A percentile compares a stretch with the other conserved stretches of the same genome.
phyloP scores from a whole-genome alignment of 2,329 filamentous ascomycete species.

The Penicillium nordicum region DNA sequence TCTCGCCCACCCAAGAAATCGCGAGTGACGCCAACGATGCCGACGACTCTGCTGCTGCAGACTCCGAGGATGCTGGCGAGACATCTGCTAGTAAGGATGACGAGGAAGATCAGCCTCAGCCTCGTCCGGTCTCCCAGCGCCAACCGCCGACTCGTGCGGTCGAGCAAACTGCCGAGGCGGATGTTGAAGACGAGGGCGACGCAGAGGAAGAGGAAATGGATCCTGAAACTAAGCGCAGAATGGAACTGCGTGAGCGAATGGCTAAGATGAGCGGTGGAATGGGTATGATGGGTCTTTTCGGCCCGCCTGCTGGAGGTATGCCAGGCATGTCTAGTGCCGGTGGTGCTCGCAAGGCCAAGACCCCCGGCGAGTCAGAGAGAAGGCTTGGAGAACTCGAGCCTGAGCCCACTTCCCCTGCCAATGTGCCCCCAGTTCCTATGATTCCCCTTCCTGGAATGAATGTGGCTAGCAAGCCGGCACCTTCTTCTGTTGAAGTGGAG shows the following conservation, averaged over 20 bases:
- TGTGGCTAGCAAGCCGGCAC: slow-evolving; percentile 45
- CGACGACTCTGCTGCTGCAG: slow-evolving; percentile 61
- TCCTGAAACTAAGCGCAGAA: slow-evolving; percentile 76
- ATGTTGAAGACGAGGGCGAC: slow-evolving; percentile 58
- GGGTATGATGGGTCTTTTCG: slow-evolving; percentile 95
- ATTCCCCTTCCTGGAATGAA: slow-evolving; percentile 69
- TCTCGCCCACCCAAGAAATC: slow-evolving; percentile 49
- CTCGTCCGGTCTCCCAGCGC: slow-evolving; percentile 17
- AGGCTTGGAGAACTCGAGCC: slow-evolving; percentile 32
- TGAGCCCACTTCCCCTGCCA: slow-evolving; percentile 29
- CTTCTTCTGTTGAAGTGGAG: slow-evolving; percentile 46
- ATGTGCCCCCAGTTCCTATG: slow-evolving; percentile 50
- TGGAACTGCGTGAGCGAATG: slow-evolving; percentile 92
- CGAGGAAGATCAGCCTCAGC: slow-evolving; percentile 57
- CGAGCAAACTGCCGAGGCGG: slow-evolving; percentile 43
- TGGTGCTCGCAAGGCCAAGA: slow-evolving; percentile 50
- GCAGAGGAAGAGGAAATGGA: slow-evolving; percentile 83
- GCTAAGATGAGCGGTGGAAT: slow-evolving; percentile 98
- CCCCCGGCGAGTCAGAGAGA: slow-evolving; percentile 37
- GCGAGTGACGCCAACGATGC: slow-evolving; percentile 63
- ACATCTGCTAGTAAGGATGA: slow-evolving; percentile 71
- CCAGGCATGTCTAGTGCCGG: slow-evolving; percentile 52
- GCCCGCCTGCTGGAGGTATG: slow-evolving; percentile 61
- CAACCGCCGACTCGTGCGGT: slow-evolving; percentile 24
- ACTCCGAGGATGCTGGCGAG: slow-evolving; percentile 61